Evolutionary conservation across 495 filamentous ascomycete species (phyloP), one percentile per base, ranked within the genome.

Genomic region (Talaromyces wortmannii): DNA sequence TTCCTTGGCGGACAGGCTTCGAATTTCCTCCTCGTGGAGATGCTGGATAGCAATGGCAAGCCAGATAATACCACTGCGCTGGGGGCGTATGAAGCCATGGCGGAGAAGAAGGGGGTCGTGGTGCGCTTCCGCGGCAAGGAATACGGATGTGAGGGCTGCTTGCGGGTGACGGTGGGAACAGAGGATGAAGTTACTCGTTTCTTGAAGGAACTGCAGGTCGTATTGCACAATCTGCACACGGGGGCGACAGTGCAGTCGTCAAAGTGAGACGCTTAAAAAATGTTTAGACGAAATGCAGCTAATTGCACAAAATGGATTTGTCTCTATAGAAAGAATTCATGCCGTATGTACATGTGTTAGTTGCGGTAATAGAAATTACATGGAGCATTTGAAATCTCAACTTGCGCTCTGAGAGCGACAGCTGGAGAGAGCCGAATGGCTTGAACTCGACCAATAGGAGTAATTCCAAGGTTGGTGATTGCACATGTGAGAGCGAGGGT

Each of bases 111-210:
- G 60, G 90, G 91, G 0, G 91, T 98, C 2, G 90, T 98, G 30
- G 95, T 98, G 10, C 75, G 94, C 55, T 98, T 97, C 67, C 76
- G 94, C 47, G 94, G 94, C 2, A 94, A 91, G 71, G 94, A 98
- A 77, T 69, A 84, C 31, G 94, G 91, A 5, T 98, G 94, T 63
- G 63, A 84, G 57, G 94, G 92, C 1, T 96, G 92, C 63, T 67
- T 98, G 63, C 78, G 94, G 43, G 87, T 98, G 58, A 97, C 94
- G 1, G 87, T 98, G 7, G 94, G 94, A 6, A 98, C 94, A 5
- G 88, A 91, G 65, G 69, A 79, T 12, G 94, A 98, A 71, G 89
- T 94, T 23, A 84, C 81, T 32, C 81, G 79, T 59, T 85, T 97
- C 63, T 66, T 98, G 67, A 68, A 74, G 18, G 84, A 90, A 63